Evolutionary conservation across 179 eudicot genomes (phyloP).

Genomic region (Sideroxylon spinosum): DNA sequence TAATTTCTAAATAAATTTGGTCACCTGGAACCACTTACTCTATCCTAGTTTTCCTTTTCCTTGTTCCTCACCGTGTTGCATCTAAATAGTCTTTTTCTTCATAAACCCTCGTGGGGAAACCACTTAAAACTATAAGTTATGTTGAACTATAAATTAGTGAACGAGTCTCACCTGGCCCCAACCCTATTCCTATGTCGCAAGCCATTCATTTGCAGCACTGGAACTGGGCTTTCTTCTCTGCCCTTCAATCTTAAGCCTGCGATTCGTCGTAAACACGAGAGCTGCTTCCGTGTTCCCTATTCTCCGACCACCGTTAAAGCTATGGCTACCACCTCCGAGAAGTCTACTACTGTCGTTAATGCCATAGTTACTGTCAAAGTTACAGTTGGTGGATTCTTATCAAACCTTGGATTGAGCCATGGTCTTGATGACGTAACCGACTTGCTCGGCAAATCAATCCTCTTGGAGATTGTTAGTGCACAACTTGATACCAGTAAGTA

Average conservation of each 20-base stretch:
- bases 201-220: background rate
- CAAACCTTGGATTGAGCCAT: constrained; percentile 16
- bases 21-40: too few relatives aligned
- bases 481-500: constrained; percentile 40
- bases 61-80: too few relatives aligned
- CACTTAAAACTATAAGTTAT: too few relatives aligned
- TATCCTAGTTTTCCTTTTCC: too few relatives aligned
- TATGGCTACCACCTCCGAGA: too few relatives aligned
- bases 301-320: too few relatives aligned
- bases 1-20: too few relatives aligned
- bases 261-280: background rate
- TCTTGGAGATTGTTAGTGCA: constrained; percentile 41
- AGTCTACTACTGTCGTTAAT: background rate
- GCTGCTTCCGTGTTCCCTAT: background rate
- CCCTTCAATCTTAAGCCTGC: background rate
- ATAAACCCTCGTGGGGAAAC: too few relatives aligned
- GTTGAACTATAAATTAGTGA: background rate
- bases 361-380: constrained; percentile 24
- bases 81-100: too few relatives aligned
- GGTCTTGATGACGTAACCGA: constrained; percentile 33
- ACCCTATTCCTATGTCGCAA: constrained; percentile 5
- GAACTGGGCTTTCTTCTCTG: background rate
- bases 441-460: constrained; percentile 35
- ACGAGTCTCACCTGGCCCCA: constrained; percentile 1
- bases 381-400: constrained; percentile 27